Evolutionary conservation across 208 protist genomes (phyloP), one percentile per base, ranked within the genome.

Genomic region (Trypanosoma boissoni): DNA sequence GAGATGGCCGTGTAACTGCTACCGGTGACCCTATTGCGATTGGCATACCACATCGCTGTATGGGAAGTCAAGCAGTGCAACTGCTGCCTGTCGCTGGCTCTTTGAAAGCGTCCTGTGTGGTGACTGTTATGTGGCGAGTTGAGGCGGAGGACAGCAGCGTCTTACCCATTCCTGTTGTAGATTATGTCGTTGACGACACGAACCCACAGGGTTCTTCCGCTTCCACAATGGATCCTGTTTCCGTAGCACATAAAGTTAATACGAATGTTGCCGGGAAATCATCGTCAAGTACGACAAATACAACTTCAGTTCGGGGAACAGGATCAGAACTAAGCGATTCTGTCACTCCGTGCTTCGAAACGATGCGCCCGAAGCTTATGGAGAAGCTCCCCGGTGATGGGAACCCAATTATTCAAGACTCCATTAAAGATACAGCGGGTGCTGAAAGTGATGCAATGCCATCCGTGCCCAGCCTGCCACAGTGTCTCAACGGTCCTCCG

Each of bases 101-200:
- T 37, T 20, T n/a, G 52, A 24, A 18, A 8, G 9, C 48, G 31
- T 0, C 57, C 1, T 67, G 68, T 36, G 58, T 20, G 8, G 68
- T 76, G 64, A 64, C 60, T 37, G 3, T 82, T 3, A 62, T 82
- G 64, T 82, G 75, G 75, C 54, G 26, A 34, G 64, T 80, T 10
- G 43, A 54, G 34, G 46, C 3, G 20, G 61, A 68, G 27, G 51
- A 61, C 39, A 44, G 27, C 27, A 44, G 43, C 1, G 52, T 66
- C 12, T 50, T 58, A 51, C 36, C 59, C 18, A 7, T 34, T 27
- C 26, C 8, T 43, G 50, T 58, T 7, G 48, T 51, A n/a, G 50
- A 58, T 27, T 57, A 26, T 50, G 9, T 8, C 5, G 6, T 3
- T 34, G 23, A 3, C 10, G n/a, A n/a, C n/a, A n/a, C n/a, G n/a